A percentile compares a stretch with the other conserved stretches of the same genome.
phyloP scores from a whole-genome alignment of 2,329 filamentous ascomycete species.

The Sporothrix euskadiensis region DNA sequence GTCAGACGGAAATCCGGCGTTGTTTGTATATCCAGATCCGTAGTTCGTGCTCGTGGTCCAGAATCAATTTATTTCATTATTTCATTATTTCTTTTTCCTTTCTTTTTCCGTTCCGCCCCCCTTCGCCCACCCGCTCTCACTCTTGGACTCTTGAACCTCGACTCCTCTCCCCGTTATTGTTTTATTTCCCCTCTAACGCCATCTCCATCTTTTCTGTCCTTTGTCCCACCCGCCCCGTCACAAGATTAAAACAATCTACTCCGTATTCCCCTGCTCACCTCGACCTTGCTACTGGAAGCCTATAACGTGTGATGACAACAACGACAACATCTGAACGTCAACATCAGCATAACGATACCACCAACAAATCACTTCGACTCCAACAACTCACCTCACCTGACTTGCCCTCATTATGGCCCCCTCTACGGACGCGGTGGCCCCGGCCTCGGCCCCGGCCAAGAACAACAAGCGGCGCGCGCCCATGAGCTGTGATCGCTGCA shows the following conservation, averaged over 20 bases:
- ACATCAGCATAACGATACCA: neutral
- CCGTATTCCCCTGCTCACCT: neutral
- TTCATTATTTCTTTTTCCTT: neutral
- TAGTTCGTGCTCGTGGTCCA: too few relatives aligned
- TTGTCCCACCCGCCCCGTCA: neutral
- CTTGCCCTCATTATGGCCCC: neutral
- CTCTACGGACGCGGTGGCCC: neutral
- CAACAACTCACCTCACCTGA: neutral
- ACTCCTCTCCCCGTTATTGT: neutral
- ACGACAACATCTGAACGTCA: neutral
- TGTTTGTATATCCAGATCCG: neutral
- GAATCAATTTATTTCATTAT: neutral
- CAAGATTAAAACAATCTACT: constrained; percentile 12
- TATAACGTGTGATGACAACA: neutral
- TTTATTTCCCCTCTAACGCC: neutral
- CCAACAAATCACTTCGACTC: too few relatives aligned
- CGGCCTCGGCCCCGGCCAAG: neutral
- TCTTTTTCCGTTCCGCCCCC: neutral
- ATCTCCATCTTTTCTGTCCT: neutral
- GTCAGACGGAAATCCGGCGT: neutral
- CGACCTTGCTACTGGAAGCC: neutral
- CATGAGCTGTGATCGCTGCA: constrained; percentile 39
- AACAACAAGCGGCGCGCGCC: constrained; percentile 35
- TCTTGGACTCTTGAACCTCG: neutral
- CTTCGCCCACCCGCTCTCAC: neutral